Evolutionary conservation across 352 stramenopile species (phyloP).

Genomic region (Blastocystis sp.): DNA sequence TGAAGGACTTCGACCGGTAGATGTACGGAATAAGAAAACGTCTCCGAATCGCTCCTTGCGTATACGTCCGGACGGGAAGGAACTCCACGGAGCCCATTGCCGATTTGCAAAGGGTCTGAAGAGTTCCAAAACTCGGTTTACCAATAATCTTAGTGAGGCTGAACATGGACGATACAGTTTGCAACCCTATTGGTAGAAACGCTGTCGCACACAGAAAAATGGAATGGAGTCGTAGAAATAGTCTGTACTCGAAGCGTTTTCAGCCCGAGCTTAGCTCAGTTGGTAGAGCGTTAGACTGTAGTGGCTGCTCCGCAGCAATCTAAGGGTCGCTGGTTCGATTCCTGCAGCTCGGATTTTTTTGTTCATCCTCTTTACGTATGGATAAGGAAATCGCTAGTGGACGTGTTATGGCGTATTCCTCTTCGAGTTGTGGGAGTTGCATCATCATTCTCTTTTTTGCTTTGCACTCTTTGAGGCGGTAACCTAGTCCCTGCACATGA

Average conservation of each 20-base stretch:
- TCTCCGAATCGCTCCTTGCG: not conserved
- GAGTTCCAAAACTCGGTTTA: not conserved
- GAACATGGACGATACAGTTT: not conserved
- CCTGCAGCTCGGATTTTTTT: conserved; percentile 53
- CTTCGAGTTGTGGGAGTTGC: not conserved
- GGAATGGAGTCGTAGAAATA: not conserved
- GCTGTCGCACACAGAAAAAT: not conserved
- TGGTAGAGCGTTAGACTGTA: conserved; percentile 47
- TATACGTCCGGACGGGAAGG: not conserved
- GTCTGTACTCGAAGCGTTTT: not conserved
- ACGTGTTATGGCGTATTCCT: not conserved
- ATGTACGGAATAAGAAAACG: conserved; percentile 33
- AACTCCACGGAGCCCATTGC: not conserved
- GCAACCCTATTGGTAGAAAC: not conserved
- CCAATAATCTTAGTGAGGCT: not conserved
- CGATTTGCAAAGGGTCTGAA: not conserved
- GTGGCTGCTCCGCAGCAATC: conserved; percentile 40
- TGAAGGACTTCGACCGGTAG: conserved; percentile 29
- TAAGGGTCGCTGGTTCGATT: conserved; percentile 38
- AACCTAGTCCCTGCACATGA: not conserved
- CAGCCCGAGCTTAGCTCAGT: conserved; percentile 33
- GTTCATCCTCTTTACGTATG: not conserved
- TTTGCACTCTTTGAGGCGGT: not conserved
- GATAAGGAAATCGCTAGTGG: not conserved
- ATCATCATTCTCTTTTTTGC: not conserved